Evolutionary conservation across 1,284 basidiomycete genomes (phyloP).

Genomic region (Somion occarium): DNA sequence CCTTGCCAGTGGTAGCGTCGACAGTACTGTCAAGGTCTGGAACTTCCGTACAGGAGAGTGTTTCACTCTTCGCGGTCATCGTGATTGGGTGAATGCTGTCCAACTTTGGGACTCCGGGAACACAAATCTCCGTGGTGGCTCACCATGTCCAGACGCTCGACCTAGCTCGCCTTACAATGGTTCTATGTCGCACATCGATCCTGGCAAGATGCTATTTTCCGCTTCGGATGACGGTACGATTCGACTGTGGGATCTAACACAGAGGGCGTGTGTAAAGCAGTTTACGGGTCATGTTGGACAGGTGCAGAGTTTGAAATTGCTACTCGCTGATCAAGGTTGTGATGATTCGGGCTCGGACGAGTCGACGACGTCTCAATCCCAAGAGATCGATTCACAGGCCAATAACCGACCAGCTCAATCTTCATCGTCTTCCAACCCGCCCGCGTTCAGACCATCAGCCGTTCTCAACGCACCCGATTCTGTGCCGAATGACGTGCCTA

Average conservation of each 20-base stretch:
- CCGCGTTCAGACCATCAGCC: background rate
- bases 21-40: slow-evolving; percentile 91
- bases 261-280: slow-evolving; percentile 77
- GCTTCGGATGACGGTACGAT: slow-evolving; percentile 94
- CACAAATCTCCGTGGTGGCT: slow-evolving; percentile 26
- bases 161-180: slow-evolving; percentile 10
- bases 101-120: slow-evolving; percentile 84
- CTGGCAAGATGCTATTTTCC: slow-evolving; percentile 93
- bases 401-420: slow-evolving; percentile 14
- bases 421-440: slow-evolving; percentile 8
- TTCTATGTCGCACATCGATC: slow-evolving; percentile 53
- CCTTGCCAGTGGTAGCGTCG: slow-evolving; percentile 87
- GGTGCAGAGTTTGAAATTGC: slow-evolving; percentile 86
- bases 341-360: slow-evolving; percentile 10
- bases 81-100: slow-evolving; percentile 96
- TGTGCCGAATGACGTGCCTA: background rate
- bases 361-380: slow-evolving; percentile 2
- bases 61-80: slow-evolving; percentile 90
- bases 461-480: background rate
- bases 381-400: background rate
- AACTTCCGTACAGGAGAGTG: slow-evolving; percentile 91
- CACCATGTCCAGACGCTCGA: background rate
- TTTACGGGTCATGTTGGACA: slow-evolving; percentile 93
- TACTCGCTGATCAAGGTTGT: slow-evolving; percentile 33
- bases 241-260: slow-evolving; percentile 89